Evolutionary conservation across 768 basidiomycete species (phyloP), one percentile per base, ranked within the genome.

Genomic region (Tulasnella sp.): DNA sequence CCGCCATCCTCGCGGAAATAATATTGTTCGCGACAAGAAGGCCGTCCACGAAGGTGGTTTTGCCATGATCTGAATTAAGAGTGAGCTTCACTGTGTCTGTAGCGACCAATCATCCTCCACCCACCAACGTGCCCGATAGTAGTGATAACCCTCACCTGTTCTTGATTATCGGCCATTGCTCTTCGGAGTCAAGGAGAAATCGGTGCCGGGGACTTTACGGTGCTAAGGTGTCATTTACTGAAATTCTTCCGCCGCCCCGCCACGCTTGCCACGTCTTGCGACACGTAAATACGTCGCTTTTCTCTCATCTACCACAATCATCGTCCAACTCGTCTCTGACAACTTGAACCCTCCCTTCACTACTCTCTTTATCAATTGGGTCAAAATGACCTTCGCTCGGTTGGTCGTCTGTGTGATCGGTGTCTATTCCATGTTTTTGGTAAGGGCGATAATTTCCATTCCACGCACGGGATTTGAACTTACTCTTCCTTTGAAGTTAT

Each of bases 21-120:
- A 99, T 98, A 68, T 91, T 95, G 74, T 98, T 98, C 21, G 95
- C 92, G 1, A 95, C 94, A 34, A 99, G 82, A 7, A 99, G 80
- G 15, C 87, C 82, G 67, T 99, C 96, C 82, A 96, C 94, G 61
- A 91, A 80, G 0, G 92, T 93, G 2, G 92, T 92, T 73, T 99
- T 96, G 67, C 94, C 94, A 75, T 97, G 94, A 70, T 97, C 92
- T 58, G 32, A 11, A n/a, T n/a, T n/a, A n/a, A 48, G 17, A 51
- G 19, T 5, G 10, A 19, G 10, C 19, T 8, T 19, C 17, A 26
- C 5, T 19, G 51, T 29, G 51, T 26, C 34, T 15, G 15, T 15
- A 38, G 5, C 26, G 5, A 4, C 34, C n/a, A 26, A 19, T 26
- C 17, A 24, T n/a, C 48, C 21, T 42, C 49, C 58, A 59, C 58